Evolutionary conservation across 208 protist genomes (phyloP).

Genomic region (Acanthamoeba culbertsoni): DNA sequence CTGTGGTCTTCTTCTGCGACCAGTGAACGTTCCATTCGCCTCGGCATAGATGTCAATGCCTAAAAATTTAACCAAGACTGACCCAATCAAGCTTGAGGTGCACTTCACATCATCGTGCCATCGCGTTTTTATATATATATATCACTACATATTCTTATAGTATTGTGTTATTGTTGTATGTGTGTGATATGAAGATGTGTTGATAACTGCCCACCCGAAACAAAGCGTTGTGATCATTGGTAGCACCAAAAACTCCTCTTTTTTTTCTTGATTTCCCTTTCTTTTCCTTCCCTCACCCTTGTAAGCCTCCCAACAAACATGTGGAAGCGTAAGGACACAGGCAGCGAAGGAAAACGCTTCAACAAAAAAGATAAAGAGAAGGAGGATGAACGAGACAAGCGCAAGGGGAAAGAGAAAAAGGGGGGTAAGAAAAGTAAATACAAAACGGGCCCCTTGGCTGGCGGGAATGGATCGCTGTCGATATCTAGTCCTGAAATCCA

Average conservation of each 20-base stretch:
- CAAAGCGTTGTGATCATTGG: no score
- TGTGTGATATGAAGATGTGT: no score
- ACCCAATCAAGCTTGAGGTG: background rate
- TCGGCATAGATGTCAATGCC: background rate
- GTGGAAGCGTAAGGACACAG: background rate
- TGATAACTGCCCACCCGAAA: no score
- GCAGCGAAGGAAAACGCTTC: background rate
- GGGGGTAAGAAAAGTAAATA: background rate
- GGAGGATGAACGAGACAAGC: background rate
- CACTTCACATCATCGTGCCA: no score
- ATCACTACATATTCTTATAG: no score
- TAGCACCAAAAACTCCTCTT: no score
- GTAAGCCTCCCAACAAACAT: no score
- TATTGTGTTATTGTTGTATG: no score
- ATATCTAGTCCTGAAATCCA: background rate
- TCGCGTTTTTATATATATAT: no score
- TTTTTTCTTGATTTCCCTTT: no score
- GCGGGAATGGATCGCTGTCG: background rate
- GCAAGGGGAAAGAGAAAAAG: background rate
- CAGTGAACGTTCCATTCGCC: background rate
- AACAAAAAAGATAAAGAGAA: background rate
- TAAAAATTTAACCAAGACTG: background rate
- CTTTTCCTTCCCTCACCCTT: no score
- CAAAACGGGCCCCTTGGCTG: background rate
- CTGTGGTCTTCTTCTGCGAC: background rate